These are phyloP conservation scores for Plasmopara halstedii DNA, from an alignment of 352 stramenopile species.

Conservation along the genomic window DNA sequence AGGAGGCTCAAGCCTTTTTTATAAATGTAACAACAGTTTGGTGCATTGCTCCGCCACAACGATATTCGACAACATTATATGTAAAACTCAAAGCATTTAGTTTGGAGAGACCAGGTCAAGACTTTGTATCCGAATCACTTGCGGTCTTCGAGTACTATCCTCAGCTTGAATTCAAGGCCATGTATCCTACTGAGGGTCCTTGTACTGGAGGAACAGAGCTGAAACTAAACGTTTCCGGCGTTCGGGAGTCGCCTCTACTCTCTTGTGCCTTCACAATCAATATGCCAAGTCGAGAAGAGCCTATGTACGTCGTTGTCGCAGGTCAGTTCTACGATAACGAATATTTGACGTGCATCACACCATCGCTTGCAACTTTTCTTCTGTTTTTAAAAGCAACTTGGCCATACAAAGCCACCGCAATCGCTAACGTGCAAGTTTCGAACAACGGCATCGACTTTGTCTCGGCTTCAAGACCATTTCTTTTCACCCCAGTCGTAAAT, in stretches of 20 bases:
- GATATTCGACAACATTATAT: conserved; percentile 12
- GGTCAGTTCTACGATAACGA: conserved; percentile 18
- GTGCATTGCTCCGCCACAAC: conserved; percentile 27
- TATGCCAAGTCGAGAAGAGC: conserved; percentile 13
- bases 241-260: conserved; percentile 20
- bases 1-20: conserved; percentile 25
- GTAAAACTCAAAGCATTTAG: conserved; percentile 25
- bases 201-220: conserved; percentile 25
- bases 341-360: conserved; percentile 23
- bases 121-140: conserved; percentile 20
- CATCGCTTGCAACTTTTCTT: conserved; percentile 15
- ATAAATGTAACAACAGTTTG: conserved; percentile 13
- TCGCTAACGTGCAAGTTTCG: conserved; percentile 28
- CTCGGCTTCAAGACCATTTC: conserved; percentile 11
- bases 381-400: conserved; percentile 6
- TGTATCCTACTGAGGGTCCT: conserved; percentile 30
- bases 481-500: conserved; percentile 10
- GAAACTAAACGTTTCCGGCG: conserved; percentile 13
- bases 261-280: conserved; percentile 30
- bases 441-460: conserved; percentile 50
- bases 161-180: conserved; percentile 14
- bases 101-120: conserved; percentile 4
- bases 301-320: conserved; percentile 4
- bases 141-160: conserved; percentile 31
- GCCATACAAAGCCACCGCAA: conserved; percentile 9